Base-by-base conservation (phyloP, 306 rosid genomes). In the Geum urbanum region DNA sequence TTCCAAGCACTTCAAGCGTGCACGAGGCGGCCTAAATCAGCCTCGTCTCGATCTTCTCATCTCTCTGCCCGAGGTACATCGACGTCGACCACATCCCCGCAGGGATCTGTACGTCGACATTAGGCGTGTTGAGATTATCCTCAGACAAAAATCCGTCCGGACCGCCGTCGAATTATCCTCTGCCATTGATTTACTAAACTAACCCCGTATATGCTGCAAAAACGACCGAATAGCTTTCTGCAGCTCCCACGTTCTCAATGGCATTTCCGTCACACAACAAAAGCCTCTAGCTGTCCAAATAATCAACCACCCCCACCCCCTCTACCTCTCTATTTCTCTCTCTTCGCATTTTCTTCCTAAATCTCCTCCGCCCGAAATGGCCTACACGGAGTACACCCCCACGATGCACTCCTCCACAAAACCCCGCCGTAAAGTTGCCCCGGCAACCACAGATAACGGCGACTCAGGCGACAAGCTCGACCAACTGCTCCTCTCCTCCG, bases 391-490 rank as follows among this genome's bases (percentile, higher is more conserved):
- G 54, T 66, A 69, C 27, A 24, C 60, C 9, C 65, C 55, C 54
- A 16, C 72, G 74, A 94, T 91, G 99, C 77, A 32, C 2, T 4
- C 66, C 61, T 73, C 92, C 57, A 50, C 86, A 12, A 94, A 83
- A 63, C 75, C 84, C 18, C 96, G 97, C 77, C 97, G 98, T 83
- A 88, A 91, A 76, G 72, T 87, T 27, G 74, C 75, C 3, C 97
- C 97, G 81, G 71, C 83, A 41, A 48, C 71, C 16, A 10, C 74
- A 0, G 83, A 85, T 37, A 51, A 70, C 69, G 89, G 89, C 10
- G 97, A 94, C 64, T 84, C 97, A 1, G 95, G 78, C 9, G 97
- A 95, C 53, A 95, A 95, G 58, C 84, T 87, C 0, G 99, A 95
- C 76, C 88, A 95, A 60, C 86, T 95, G 18, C 87, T 91, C 10